Percentiles rank a stretch among this genome's conserved stretches.
Evolutionary conservation across 2,329 filamentous ascomycete species (phyloP).

Genomic region (Trichoderma citrinoviride): DNA sequence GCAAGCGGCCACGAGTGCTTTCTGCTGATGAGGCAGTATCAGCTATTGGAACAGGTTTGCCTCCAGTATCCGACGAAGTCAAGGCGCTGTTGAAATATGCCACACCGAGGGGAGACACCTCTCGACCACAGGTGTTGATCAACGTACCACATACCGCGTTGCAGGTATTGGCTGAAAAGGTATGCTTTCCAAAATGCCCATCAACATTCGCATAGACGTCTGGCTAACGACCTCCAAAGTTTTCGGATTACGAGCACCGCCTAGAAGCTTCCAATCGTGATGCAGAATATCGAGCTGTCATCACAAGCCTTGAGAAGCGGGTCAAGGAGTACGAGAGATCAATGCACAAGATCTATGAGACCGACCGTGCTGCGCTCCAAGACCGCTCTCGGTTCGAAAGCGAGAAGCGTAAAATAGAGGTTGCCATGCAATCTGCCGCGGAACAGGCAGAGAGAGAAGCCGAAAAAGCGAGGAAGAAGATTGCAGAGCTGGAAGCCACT

Average conservation of each 20-base stretch:
- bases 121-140: constrained; percentile 27
- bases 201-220: not conserved
- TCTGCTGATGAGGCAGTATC: constrained; percentile 25
- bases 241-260: constrained; percentile 33
- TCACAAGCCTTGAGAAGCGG: constrained; percentile 45
- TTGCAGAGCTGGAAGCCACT: constrained; percentile 38
- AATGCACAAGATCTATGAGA: constrained; percentile 44
- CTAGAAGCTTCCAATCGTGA: constrained; percentile 33
- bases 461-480: constrained; percentile 39
- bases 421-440: constrained; percentile 31
- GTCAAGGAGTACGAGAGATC: constrained; percentile 47
- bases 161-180: constrained; percentile 41
- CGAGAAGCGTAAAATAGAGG: constrained; percentile 43
- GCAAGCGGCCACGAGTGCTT: constrained; percentile 32
- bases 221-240: constrained; percentile 25
- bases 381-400: constrained; percentile 50
- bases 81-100: constrained; percentile 32
- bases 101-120: constrained; percentile 19
- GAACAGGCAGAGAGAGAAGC: constrained; percentile 35
- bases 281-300: constrained; percentile 40
- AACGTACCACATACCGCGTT: constrained; percentile 36
- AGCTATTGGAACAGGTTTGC: constrained; percentile 28
- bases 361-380: constrained; percentile 49
- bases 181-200: constrained; percentile 26
- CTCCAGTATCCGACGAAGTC: constrained; percentile 36